Evolutionary conservation across 1,284 basidiomycete genomes (phyloP).

Genomic region (Rhodotorula sp.): DNA sequence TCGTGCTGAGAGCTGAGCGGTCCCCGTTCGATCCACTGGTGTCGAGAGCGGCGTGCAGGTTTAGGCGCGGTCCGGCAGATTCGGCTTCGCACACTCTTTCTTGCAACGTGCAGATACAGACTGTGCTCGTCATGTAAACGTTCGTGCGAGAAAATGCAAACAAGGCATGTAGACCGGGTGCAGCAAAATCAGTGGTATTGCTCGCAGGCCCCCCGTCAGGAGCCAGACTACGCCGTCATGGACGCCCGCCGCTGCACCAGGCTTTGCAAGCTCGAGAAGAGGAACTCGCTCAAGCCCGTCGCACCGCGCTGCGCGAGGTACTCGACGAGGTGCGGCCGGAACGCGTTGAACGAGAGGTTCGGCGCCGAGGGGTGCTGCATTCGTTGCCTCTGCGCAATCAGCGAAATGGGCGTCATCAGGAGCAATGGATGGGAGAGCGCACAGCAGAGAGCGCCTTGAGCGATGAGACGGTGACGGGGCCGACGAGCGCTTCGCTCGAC

Average conservation of each 20-base stretch:
- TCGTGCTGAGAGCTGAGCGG: too few species aligned
- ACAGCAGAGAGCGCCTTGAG: slow-evolving; percentile 19
- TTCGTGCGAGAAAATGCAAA: too few species aligned
- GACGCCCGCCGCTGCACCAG: slow-evolving; percentile 12
- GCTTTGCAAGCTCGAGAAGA: slow-evolving; percentile 22
- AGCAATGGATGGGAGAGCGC: not conserved
- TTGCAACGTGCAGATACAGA: too few species aligned
- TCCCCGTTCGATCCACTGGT: too few species aligned
- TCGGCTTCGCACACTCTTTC: too few species aligned
- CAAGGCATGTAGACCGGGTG: too few species aligned
- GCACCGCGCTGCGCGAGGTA: slow-evolving; percentile 13
- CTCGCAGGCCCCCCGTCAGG: too few species aligned
- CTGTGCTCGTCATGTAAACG: too few species aligned
- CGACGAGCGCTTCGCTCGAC: not conserved
- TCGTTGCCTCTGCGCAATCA: not conserved
- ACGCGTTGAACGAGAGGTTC: slow-evolving; percentile 16
- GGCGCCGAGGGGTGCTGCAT: not conserved
- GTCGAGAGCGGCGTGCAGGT: too few species aligned
- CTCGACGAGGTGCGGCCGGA: slow-evolving; percentile 30
- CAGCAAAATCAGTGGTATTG: too few species aligned
- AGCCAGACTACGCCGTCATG: too few species aligned
- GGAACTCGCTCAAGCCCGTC: slow-evolving; percentile 10
- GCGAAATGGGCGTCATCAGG: not conserved
- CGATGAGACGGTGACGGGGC: not conserved
- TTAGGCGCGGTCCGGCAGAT: too few species aligned